Evolutionary conservation across 768 basidiomycete species (phyloP).

Genomic region (Termitomyces sp.): DNA sequence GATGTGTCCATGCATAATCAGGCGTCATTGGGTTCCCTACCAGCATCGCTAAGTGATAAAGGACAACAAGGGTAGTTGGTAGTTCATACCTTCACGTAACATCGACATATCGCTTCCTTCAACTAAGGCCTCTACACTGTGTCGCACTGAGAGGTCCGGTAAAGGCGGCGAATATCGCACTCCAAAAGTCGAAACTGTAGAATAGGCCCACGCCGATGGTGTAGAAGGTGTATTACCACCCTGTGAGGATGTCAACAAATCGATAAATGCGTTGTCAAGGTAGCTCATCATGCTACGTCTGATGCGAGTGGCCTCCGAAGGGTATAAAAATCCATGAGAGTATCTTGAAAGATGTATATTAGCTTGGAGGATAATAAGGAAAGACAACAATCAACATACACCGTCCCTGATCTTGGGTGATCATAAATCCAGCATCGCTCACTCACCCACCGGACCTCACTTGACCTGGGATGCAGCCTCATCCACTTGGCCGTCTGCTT

Average conservation of each 20-base stretch:
- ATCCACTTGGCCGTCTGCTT: constrained; percentile 95
- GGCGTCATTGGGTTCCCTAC: constrained; percentile 55
- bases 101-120: constrained; percentile 86
- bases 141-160: constrained; percentile 53
- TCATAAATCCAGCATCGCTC: constrained; percentile 99
- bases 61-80: neutral
- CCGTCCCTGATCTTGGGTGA: constrained; percentile 90
- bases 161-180: constrained; percentile 68
- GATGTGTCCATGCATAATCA: constrained; percentile 62
- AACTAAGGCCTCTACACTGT: constrained; percentile 88
- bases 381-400: constrained; percentile 45
- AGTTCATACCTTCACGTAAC: constrained; percentile 55
- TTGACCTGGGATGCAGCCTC: constrained; percentile 72
- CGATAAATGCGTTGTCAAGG: constrained; percentile 38
- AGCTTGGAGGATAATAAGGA: constrained; percentile 2
- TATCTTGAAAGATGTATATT: constrained; percentile 47
- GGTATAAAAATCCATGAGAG: constrained; percentile 93
- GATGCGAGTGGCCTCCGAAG: constrained; percentile 75
- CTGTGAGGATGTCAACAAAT: constrained; percentile 25
- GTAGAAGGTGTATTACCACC: constrained; percentile 29
- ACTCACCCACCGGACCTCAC: constrained; percentile 81
- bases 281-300: constrained; percentile 49
- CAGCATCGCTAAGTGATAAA: constrained; percentile 1
- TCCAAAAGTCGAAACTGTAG: constrained; percentile 85
- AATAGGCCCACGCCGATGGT: constrained; percentile 35